Evolutionary conservation across 2,329 filamentous ascomycete species (phyloP).

Genomic region (Calonectria pseudoreteaudii): DNA sequence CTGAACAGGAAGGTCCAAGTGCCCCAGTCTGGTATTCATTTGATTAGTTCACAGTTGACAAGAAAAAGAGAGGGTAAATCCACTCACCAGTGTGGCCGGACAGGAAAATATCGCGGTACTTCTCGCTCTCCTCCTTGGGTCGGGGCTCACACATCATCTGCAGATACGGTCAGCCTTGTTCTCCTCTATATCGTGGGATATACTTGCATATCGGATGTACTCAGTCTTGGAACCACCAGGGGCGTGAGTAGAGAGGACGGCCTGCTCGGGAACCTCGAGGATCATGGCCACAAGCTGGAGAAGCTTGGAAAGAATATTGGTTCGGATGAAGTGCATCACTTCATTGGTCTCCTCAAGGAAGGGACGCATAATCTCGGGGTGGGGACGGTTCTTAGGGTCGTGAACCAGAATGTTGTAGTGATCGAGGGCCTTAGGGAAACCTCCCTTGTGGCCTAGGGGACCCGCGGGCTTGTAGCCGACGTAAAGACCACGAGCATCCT

Average conservation of each 20-base stretch:
- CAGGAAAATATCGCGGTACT: constrained; percentile 52
- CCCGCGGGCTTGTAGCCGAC: constrained; percentile 45
- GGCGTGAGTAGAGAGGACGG: constrained; percentile 49
- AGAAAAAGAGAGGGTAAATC: neutral
- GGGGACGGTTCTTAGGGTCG: constrained; percentile 40
- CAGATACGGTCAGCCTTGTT: neutral
- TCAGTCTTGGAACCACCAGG: constrained; percentile 51
- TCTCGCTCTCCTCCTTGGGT: constrained; percentile 48
- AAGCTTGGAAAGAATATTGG: constrained; percentile 47
- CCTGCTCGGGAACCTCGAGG: constrained; percentile 52
- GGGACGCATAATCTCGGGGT: constrained; percentile 35
- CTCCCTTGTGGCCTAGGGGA: constrained; percentile 24
- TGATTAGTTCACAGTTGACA: neutral
- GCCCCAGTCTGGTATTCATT: constrained; percentile 47
- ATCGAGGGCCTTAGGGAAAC: constrained; percentile 34
- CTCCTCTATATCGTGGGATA: fast-evolving
- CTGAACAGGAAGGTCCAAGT: constrained; percentile 53
- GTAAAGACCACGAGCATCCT: constrained; percentile 43
- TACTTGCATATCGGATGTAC: constrained; percentile 49
- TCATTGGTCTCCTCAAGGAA: constrained; percentile 40
- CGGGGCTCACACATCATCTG: constrained; percentile 54
- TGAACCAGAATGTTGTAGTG: constrained; percentile 31
- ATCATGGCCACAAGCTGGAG: constrained; percentile 54
- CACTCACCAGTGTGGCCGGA: constrained; percentile 49
- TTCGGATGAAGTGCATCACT: constrained; percentile 44